Evolutionary conservation across 1,284 basidiomycete genomes (phyloP).

Genomic region (Lentinula novae-zelandiae): DNA sequence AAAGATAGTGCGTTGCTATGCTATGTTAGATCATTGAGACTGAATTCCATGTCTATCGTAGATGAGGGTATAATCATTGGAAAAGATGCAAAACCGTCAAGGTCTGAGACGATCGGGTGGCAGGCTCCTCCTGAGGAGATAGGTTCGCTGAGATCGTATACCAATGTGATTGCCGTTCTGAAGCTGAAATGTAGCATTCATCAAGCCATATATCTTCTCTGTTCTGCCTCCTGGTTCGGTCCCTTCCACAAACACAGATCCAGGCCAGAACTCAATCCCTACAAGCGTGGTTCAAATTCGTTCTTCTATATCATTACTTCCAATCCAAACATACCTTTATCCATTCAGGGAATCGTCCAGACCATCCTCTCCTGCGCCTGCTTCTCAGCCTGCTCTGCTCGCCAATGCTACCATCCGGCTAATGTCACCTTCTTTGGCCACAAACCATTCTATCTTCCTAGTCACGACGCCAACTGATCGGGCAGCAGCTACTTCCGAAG

Average conservation of each 20-base stretch:
- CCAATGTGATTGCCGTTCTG: neutral
- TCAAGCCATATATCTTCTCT: constrained; percentile 85
- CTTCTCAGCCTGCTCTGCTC: constrained; percentile 22
- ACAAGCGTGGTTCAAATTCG: constrained; percentile 74
- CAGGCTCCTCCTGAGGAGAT: constrained; percentile 80
- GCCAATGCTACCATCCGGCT: constrained; percentile 56
- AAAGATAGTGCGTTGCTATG: constrained; percentile 69
- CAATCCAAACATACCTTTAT: constrained; percentile 64
- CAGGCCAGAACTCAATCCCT: constrained; percentile 31
- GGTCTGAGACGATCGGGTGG: constrained; percentile 69
- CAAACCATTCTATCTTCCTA: constrained; percentile 62
- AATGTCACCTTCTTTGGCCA: constrained; percentile 44
- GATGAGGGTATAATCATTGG: constrained; percentile 76
- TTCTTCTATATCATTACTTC: constrained; percentile 67
- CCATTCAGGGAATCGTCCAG: constrained; percentile 45
- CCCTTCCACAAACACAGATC: constrained; percentile 28
- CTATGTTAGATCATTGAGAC: neutral
- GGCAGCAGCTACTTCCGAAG: constrained; percentile 54
- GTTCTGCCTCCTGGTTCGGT: constrained; percentile 69
- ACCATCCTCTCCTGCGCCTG: constrained; percentile 17
- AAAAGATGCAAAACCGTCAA: constrained; percentile 61
- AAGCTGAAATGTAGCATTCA: constrained; percentile 48
- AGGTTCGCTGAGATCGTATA: constrained; percentile 36
- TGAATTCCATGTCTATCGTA: constrained; percentile 24
- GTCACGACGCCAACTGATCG: constrained; percentile 75